These are phyloP conservation scores for Rhizopogon vinicolor DNA, from an alignment of 768 basidiomycete genomes.

Conservation along the genomic window DNA sequence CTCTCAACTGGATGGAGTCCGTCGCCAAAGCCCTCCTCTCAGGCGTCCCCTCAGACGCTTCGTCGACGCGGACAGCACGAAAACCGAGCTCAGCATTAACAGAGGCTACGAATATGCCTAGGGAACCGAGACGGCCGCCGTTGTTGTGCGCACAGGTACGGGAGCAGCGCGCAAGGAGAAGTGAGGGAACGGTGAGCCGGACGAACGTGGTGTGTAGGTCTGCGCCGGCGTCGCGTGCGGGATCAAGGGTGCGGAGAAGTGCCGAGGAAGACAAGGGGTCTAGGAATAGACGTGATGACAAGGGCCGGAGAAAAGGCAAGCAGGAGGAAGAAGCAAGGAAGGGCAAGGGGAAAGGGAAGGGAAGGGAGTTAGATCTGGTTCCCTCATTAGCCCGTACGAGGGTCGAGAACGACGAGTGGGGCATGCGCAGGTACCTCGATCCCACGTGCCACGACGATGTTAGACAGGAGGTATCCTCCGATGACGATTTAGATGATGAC, in stretches of 20 bases:
- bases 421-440: conserved; percentile 26
- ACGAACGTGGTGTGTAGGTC: conserved; percentile 65
- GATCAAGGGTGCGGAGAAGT: conserved; percentile 35
- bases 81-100: conserved; percentile 19
- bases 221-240: conserved; percentile 60
- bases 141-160: conserved; percentile 30
- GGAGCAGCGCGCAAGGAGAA: conserved; percentile 21
- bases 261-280: conserved; percentile 15
- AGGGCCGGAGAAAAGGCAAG: conserved; percentile 18
- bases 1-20: conserved; percentile 64
- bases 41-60: conserved; percentile 32
- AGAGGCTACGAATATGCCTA: conserved; percentile 21
- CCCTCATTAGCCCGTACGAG: conserved; percentile 60
- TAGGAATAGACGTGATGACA: conserved; percentile 12
- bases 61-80: conserved; percentile 19
- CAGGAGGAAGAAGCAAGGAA: conserved; percentile 14
- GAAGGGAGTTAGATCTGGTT: conserved; percentile 34
- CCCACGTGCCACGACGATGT: conserved; percentile 7
- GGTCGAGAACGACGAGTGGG: conserved; percentile 56
- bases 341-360: conserved; percentile 14
- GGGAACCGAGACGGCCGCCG: conserved; percentile 22
- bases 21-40: conserved; percentile 65
- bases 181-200: conserved; percentile 36
- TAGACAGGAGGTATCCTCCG: conserved; percentile 7
- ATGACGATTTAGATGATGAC: conserved; percentile 26